These are phyloP conservation scores for Sutorius australiensis DNA, from an alignment of 768 basidiomycete species.

Conservation along the genomic window DNA sequence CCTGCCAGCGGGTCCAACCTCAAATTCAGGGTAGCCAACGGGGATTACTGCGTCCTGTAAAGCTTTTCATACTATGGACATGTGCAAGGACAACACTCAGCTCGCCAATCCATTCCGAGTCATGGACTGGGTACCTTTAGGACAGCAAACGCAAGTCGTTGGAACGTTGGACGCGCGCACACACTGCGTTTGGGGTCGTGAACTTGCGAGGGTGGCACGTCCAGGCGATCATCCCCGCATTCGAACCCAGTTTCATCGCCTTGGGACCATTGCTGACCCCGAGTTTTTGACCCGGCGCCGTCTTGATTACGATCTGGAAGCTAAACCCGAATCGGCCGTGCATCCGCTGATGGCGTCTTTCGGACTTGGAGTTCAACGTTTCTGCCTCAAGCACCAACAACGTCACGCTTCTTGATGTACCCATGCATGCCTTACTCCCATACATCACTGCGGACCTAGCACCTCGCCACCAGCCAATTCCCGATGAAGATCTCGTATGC, in stretches of 20 bases:
- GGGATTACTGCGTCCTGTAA: constrained; percentile 30
- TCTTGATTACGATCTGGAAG: constrained; percentile 8
- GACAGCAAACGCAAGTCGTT: neutral
- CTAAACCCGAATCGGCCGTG: neutral
- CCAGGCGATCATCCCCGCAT: constrained; percentile 3
- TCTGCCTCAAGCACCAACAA: constrained; percentile 21
- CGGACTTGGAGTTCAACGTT: constrained; percentile 21
- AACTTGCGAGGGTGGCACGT: neutral
- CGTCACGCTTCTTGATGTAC: constrained; percentile 12
- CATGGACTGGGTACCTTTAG: neutral
- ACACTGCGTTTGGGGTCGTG: constrained; percentile 1
- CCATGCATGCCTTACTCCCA: constrained; percentile 8
- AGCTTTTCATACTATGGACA: constrained; percentile 13
- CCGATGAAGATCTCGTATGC: constrained; percentile 21
- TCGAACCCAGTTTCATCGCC: neutral
- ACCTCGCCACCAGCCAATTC: constrained; percentile 21
- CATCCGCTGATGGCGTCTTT: constrained; percentile 19
- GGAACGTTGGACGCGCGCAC: neutral
- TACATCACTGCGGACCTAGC: constrained; percentile 25
- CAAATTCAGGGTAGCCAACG: constrained; percentile 29
- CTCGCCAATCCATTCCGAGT: constrained; percentile 1
- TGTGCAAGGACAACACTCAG: constrained; percentile 12
- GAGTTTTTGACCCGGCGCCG: constrained; percentile 1
- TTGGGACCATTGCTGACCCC: neutral
- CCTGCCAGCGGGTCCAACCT: constrained; percentile 13